These are phyloP conservation scores for Cercospora canescens DNA, from an alignment of 2,329 filamentous ascomycete genomes.

Conservation along the genomic window DNA sequence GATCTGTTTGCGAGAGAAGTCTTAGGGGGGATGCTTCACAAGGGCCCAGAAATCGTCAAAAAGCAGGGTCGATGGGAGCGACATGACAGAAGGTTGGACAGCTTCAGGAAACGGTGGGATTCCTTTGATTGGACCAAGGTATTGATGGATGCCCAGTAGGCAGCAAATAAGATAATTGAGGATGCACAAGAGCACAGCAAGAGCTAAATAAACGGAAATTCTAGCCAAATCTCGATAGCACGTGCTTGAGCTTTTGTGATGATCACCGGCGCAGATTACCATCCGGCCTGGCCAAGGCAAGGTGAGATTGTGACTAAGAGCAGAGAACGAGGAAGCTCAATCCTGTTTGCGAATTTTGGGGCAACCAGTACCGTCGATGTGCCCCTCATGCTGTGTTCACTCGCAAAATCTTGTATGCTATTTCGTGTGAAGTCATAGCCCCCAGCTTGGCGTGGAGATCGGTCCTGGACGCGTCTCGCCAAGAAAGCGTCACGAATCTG, in stretches of 20 bases:
- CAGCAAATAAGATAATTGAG: background rate
- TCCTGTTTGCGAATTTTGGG: background rate
- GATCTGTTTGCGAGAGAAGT: conserved; percentile 93
- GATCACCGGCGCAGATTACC: background rate
- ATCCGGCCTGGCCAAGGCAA: background rate
- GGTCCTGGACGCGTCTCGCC: background rate
- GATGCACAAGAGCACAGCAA: background rate
- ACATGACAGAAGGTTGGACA: conserved; percentile 67
- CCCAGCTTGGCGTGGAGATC: background rate
- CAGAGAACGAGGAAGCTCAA: background rate
- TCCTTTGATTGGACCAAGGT: conserved; percentile 88
- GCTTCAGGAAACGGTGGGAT: conserved; percentile 80
- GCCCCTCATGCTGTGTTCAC: background rate
- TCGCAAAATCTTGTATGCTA: background rate
- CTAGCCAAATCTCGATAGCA: background rate
- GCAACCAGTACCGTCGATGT: background rate
- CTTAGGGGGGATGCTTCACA: conserved; percentile 87
- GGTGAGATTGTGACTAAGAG: background rate
- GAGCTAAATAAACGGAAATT: background rate
- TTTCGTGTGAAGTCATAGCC: background rate
- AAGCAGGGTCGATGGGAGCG: conserved; percentile 83
- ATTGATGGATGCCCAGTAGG: conserved; percentile 43
- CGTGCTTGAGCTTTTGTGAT: background rate
- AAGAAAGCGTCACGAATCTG: background rate
- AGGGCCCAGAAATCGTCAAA: conserved; percentile 79